Evolutionary conservation across 2,329 filamentous ascomycete species (phyloP), one percentile per base, ranked within the genome.

Genomic region (Neopestalotiopsis clavispora): DNA sequence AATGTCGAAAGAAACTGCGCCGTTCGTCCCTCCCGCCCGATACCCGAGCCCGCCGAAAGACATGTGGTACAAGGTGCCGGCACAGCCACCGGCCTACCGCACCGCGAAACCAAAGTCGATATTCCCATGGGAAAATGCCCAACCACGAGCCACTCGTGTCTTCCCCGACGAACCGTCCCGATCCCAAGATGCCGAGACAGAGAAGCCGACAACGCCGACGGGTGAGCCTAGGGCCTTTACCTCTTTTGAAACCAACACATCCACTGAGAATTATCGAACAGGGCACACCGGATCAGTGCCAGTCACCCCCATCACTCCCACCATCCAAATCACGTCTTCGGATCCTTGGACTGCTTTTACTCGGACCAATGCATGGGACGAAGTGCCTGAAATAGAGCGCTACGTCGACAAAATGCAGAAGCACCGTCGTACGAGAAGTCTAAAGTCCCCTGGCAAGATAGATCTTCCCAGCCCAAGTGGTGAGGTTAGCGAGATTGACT

Each of bases 291-390:
- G 80, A 65, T 75, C 78, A 73, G 84, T 84, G 69, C 81, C 84
- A 12, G 75, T 76, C 45, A 86, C 87, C 38, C 84, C 87, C 66
- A 78, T 79, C 58, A 86, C 85, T 65, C 84, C 86, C 32, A 84
- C 82, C 34, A 81, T 85, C 69, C 80, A 80, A 59, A 73, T 83
- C 68, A 82, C 80, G 28, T 77, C 85, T 49, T 82, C 87, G 63
- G 86, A 91, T 75, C 87, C 90, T 23, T 97, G 93, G 93, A 87
- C 89, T 71, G 86, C 86, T 61, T 97, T 92, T 78, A 85, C 89
- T n/a, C 87, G 90, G 61, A 89, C 85, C 65, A 99, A 98, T 79
- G 95, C 94, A 17, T 99, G 96, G 96, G 96, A 99, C 75, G 93
- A 94, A 66, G 88, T 97, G 66, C 93, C 93, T 13, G 92, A 94